Conservation (phyloP, 1,284 basidiomycete species). For the Austroboletus niveus region DNA sequence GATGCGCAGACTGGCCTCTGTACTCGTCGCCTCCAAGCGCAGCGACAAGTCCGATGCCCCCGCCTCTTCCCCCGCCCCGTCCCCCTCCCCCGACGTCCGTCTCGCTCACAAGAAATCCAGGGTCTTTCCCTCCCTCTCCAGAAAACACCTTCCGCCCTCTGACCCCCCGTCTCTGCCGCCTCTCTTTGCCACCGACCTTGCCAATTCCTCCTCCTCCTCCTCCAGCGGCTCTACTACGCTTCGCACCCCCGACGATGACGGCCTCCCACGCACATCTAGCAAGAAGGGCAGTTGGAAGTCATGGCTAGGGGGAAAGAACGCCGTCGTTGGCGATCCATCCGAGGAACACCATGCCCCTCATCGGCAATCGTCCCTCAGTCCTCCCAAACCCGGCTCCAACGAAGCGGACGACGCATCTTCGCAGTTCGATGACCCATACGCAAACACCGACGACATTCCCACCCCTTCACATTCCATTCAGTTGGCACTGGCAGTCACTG, state of each 20-base stretch:
- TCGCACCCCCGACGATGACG: constrained; percentile 62
- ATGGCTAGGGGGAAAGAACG: constrained; percentile 48
- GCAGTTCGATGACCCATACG: constrained; percentile 31
- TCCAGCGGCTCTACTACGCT: constrained; percentile 59
- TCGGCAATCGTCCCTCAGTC: constrained; percentile 18
- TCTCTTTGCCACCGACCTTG: constrained; percentile 24
- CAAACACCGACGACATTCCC: constrained; percentile 13
- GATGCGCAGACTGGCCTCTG: constrained; percentile 56
- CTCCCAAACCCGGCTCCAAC: constrained; percentile 18
- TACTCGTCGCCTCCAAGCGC: constrained; percentile 49
- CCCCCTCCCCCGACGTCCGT: constrained; percentile 18
- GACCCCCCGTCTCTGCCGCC: constrained; percentile 15
- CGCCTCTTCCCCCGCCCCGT: constrained; percentile 5
- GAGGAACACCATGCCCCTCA: constrained; percentile 15
- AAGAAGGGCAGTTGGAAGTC: constrained; percentile 48
- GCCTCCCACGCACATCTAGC: constrained; percentile 37
- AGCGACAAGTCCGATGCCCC: constrained; percentile 42
- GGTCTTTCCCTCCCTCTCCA: constrained; percentile 28
- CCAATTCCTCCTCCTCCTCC: constrained; percentile 52
- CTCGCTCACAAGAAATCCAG: constrained; percentile 19
- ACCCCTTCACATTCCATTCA: constrained; percentile 7
- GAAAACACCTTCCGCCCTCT: constrained; percentile 22
- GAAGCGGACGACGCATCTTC: constrained; percentile 22
- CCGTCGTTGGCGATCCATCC: constrained; percentile 18
- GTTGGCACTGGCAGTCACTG: constrained; percentile 15